Base-by-base conservation (phyloP, 2,329 filamentous ascomycete genomes). In the Pseudogymnoascus sp. region DNA sequence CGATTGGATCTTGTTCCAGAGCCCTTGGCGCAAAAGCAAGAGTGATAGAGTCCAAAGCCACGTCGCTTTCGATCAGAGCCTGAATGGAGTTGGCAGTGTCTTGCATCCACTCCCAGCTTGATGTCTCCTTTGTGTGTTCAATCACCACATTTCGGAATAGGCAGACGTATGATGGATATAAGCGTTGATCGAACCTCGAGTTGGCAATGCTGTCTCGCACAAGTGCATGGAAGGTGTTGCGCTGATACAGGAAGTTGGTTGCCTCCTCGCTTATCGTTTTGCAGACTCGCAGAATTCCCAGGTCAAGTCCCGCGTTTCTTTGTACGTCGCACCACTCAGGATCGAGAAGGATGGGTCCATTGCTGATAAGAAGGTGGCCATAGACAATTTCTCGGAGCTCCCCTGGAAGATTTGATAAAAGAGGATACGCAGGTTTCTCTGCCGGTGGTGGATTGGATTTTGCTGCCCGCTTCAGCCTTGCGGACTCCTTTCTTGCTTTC, bases 371-470 rank as follows among this genome's bases (percentile, higher is more conserved):
- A 5, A 71, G 60, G 25, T 68, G 67, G 1, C 25, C 25, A 45
- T 72, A 73, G 16, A 73, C 67, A 13, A 51, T 62, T 43, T 73
- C 70, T 51, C 71, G 65, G 14, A 71, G 28, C 51, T 73, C 71
- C 5, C 71, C 39, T 10, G 71, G 62, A 14, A 69, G 51, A 8
- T 19, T 57, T 57, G 28, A 21, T 8, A 57, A 8, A 4, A 57
- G 28, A 6, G 51, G 28, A 14, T 21, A 57, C 2, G 51, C n/a
- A 21, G 28, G 51, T 19, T 34, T 34, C 13, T 34, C 28, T 11
- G 11, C 7, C 10, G 10, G 16, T 19, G n/a, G 3, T 25, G 28
- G 51, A 8, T 57, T 57, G 28, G 28, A 57, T 21, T 57, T 57
- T 57, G 28, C 51, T 34, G 21, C 7, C 6, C 51, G 28, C 51